Base-by-base conservation (phyloP, 1,284 basidiomycete species). In the Rhodotorula sp. region DNA sequence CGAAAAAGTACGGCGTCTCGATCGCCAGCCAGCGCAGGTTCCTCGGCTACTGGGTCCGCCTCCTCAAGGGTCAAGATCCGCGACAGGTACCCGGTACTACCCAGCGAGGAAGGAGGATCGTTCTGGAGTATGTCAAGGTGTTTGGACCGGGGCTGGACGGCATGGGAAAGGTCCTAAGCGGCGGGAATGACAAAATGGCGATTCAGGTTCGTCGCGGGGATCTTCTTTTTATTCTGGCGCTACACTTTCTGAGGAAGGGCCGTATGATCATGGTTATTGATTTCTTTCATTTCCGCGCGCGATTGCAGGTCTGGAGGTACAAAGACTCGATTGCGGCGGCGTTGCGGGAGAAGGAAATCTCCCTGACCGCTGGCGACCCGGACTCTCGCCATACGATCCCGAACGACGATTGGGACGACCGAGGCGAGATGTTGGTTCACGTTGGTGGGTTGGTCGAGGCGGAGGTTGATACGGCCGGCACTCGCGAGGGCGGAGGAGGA, bases 21-120 rank as follows among this genome's bases (percentile, higher is more conserved):
- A 77, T 77, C 55, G 65, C 71, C 5, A 73, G 71, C 7, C 76
- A 77, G 49, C 65, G 76, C 2, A 67, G 76, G 15, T 73, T 70
- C 34, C 63, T 77, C 18, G 50, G 71, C 19, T 77, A 77, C 66
- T 77, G 68, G 64, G 58, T 50, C 5, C 60, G 71, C 2, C 31
- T 76, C 1, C 71, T 77, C 31, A 57, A 55, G 1, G 64, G 66
- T 7, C 58, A 73, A 7, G 76, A 76, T 57, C 75, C 75, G 2
- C 65, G 75, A 5, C 7, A 12, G 3, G 6, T 45, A 10, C 34
- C 23, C 8, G 3, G 14, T 16, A 56, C 0, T 0, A 6, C 5
- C 7, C n/a, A 49, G 52, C 26, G 62, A 43, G 38, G 38, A 43
- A 12, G 38, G 12, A 10, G 31, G 7, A 31, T 68, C 16, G 50